Base-by-base conservation (phyloP, 371 early-diverging fungal genomes). In the Saksenaea vasiformis region DNA sequence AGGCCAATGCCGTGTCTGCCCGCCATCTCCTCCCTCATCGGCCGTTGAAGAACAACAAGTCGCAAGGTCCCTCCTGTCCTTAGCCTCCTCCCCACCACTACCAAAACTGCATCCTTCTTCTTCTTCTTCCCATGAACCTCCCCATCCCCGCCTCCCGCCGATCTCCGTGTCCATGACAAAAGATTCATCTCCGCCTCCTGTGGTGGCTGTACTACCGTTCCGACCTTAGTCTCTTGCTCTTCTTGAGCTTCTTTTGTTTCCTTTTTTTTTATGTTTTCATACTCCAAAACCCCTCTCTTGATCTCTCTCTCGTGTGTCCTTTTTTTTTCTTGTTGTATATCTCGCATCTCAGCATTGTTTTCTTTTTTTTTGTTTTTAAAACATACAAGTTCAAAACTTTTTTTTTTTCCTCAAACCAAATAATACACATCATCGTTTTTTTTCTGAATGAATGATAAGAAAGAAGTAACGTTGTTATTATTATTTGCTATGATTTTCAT, bases 31-130 rank as follows among this genome's bases (percentile, higher is more conserved):
- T 57, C 43, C 56, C 28, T 17, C 56, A 9, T 47, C 51, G 8
- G 51, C 51, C 51, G 51, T 47, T 10, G 51, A 70, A 37, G 64
- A 70, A 15, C 63, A 70, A 13, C 61, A 70, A 53, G 62, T 70
- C 34, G 70, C 70, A 11, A 59, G 61, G 36, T 70, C 70, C 24
- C 64, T 70, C 15, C 54, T 70, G 5, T 70, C 70, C 24, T 47
- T 70, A 9, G 70, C 70, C 19, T 58, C 70, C 5, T 55, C 66
- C 34, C 36, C 64, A 62, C 56, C 62, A n/a, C 22, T 47, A 47
- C 51, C 51, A 3, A 47, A 47, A 10, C 22, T 47, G 9, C 17
- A 47, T 34, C 55, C 61, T 35, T 54, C 34, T 54, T n/a, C n/a
- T n/a, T 53, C 64, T 14, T 13, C 59, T 34, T 55, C 65, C 36